Conservation (phyloP, 352 stramenopile genomes). For the Phytophthora sp. region DNA sequence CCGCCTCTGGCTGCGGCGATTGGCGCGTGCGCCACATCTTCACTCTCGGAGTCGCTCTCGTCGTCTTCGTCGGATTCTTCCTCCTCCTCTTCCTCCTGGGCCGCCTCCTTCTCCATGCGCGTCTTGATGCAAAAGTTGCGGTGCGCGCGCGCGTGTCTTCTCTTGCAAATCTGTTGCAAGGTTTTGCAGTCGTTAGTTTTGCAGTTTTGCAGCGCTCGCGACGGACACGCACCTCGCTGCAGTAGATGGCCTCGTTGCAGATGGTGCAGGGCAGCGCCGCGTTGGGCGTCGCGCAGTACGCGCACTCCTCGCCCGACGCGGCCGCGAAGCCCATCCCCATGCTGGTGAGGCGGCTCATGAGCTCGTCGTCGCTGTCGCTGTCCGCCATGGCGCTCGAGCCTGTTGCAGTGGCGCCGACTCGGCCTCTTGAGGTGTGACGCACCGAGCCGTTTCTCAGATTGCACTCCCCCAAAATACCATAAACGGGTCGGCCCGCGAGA, state of each 20-base stretch:
- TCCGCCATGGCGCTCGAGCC: conserved; percentile 43
- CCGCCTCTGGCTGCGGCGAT: conserved; percentile 21
- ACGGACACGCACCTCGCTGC: conserved; percentile 57
- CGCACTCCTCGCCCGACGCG: conserved; percentile 59
- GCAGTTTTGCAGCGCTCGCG: neutral
- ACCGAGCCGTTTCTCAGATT: conserved; percentile 19
- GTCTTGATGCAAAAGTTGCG: conserved; percentile 75
- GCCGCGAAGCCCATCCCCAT: conserved; percentile 36
- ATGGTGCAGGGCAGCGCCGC: conserved; percentile 67
- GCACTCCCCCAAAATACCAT: conserved; percentile 19
- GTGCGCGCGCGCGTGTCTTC: conserved; percentile 72
- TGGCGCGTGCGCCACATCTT: conserved; percentile 44
- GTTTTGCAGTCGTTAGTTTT: no score
- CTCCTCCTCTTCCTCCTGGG: conserved; percentile 55
- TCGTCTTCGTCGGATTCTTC: conserved; percentile 56
- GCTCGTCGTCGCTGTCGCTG: conserved; percentile 89
- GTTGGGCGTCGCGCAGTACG: conserved; percentile 70
- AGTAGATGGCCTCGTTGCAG: conserved; percentile 73
- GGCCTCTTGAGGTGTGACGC: conserved; percentile 21
- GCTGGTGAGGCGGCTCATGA: conserved; percentile 75
- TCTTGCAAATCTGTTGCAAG: conserved; percentile 59
- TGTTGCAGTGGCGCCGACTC: conserved; percentile 8
- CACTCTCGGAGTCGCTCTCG: conserved; percentile 77
- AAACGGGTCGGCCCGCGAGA: conserved; percentile 7
- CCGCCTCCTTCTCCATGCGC: conserved; percentile 68